Evolutionary conservation across 2,329 filamentous ascomycete species (phyloP).

Genomic region (Apiospora koreana): DNA sequence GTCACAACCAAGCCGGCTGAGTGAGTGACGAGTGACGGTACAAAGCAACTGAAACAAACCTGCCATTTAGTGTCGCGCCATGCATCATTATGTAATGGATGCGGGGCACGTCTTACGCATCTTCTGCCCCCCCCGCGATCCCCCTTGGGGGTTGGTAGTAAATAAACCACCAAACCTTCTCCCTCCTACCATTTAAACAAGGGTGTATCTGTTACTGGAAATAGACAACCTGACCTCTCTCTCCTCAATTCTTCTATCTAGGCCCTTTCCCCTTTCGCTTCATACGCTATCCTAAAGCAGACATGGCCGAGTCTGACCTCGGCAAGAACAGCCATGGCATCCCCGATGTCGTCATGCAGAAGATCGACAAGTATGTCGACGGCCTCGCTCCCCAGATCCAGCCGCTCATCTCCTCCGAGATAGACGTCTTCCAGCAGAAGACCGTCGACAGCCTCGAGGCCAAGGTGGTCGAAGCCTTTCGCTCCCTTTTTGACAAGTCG

Average conservation of each 20-base stretch:
- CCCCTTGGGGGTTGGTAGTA: not conserved
- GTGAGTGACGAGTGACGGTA: not conserved
- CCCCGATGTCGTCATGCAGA: constrained; percentile 43
- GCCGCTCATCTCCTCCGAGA: constrained; percentile 45
- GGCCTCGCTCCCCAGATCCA: constrained; percentile 47
- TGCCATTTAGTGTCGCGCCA: not conserved
- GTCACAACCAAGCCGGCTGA: not conserved
- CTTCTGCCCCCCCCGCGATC: not conserved
- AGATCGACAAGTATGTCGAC: constrained; percentile 49
- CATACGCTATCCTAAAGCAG: not conserved
- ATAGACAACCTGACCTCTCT: not conserved
- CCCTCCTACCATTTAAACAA: not conserved
- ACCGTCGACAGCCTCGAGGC: constrained; percentile 47
- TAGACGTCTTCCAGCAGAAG: constrained; percentile 44
- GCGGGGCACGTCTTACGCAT: constrained; percentile 1
- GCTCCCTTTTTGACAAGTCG: constrained; percentile 43
- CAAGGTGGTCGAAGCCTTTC: constrained; percentile 47
- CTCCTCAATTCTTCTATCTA: not conserved
- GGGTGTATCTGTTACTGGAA: not conserved
- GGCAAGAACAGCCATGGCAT: constrained; percentile 20
- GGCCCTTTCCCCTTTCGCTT: not conserved
- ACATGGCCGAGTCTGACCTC: not conserved
- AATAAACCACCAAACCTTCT: not conserved
- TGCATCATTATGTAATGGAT: not conserved
- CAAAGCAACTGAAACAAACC: not conserved